Conservation (phyloP, 2,329 filamentous ascomycete species). For the Pseudogymnoascus sp. region DNA sequence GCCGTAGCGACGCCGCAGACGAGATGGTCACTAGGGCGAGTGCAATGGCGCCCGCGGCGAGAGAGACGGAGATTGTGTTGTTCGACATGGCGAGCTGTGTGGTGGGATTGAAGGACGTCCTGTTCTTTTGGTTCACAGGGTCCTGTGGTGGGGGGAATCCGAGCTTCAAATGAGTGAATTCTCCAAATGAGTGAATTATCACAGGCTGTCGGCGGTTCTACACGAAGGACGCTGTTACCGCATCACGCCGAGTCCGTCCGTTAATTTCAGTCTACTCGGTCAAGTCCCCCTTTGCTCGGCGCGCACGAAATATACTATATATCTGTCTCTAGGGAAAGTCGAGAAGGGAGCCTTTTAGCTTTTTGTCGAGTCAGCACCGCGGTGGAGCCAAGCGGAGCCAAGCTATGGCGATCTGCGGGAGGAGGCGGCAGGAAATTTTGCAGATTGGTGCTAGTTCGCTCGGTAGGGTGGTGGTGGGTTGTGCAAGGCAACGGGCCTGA, state of each 20-base stretch:
- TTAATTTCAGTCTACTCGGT: not conserved
- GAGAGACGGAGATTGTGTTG: conserved; percentile 15
- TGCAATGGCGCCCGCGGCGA: conserved; percentile 24
- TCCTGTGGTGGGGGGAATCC: not conserved
- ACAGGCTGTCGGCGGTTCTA: not conserved
- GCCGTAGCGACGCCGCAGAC: conserved; percentile 35
- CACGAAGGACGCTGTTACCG: not conserved
- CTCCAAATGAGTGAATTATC: not conserved
- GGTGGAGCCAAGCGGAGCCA: too few relatives aligned
- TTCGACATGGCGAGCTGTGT: not conserved
- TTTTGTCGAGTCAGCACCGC: not conserved
- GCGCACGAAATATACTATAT: not conserved
- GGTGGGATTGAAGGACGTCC: not conserved
- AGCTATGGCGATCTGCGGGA: not conserved
- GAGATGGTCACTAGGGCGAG: conserved; percentile 34
- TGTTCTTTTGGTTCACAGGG: not conserved
- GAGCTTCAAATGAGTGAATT: not conserved
- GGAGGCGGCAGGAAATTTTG: conserved; percentile 8
- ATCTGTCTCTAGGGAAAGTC: not conserved
- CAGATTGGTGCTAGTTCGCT: not conserved
- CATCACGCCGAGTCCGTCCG: conserved; percentile 4
- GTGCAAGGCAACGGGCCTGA: not conserved
- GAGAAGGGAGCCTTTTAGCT: not conserved
- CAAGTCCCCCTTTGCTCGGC: not conserved
- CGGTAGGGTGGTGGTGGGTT: not conserved